Conservation (phyloP, 2,329 filamentous ascomycete genomes). For the Bertia moriformis region DNA sequence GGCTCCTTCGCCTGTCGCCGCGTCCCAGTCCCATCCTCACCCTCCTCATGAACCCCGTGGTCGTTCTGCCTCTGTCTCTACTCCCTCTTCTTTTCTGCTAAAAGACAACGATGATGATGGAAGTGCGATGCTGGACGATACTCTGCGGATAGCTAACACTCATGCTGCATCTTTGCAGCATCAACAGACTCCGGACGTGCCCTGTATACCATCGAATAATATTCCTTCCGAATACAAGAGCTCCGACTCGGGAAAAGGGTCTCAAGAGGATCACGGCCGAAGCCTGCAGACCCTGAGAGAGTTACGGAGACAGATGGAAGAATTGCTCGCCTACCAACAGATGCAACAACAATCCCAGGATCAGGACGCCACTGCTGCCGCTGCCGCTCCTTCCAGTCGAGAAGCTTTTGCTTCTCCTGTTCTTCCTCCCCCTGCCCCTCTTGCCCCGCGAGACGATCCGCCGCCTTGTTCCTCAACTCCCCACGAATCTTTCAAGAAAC, state of each 20-base stretch:
- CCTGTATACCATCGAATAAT: conserved; percentile 2
- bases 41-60: no score
- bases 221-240: conserved; percentile 3
- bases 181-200: neutral
- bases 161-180: neutral
- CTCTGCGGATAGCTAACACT: neutral
- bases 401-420: no score
- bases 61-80: no score
- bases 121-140: neutral
- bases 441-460: no score
- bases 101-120: neutral
- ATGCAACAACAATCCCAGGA: conserved; percentile 14
- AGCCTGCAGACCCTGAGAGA: conserved; percentile 18
- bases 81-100: neutral
- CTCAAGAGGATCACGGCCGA: conserved; percentile 4
- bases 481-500: conserved; percentile 27
- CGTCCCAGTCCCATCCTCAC: conserved; percentile 10
- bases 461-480: conserved; percentile 31
- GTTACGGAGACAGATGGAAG: conserved; percentile 23
- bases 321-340: conserved; percentile 21
- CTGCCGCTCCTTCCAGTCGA: neutral
- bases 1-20: conserved; percentile 14
- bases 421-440: no score
- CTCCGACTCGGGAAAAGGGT: conserved; percentile 1
- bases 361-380: no score